Evolutionary conservation across 192 early-diverging fungal genomes (phyloP).

Genomic region (Podila verticillata): DNA sequence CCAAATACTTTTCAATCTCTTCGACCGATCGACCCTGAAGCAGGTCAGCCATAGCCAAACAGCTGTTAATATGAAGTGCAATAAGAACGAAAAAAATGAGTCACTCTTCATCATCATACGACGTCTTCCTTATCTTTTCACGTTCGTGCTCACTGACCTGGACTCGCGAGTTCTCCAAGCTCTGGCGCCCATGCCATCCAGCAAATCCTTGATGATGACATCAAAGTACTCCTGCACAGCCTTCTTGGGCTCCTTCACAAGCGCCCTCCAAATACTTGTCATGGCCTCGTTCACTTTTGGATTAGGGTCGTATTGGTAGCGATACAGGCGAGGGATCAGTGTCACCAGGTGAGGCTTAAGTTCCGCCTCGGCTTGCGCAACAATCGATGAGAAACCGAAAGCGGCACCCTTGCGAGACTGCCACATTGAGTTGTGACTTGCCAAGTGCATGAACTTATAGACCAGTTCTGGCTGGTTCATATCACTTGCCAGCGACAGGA

Average conservation of each 20-base stretch:
- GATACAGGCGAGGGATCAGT: constrained; percentile 85
- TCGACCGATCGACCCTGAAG: constrained; percentile 72
- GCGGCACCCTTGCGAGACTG: constrained; percentile 88
- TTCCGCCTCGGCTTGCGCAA: constrained; percentile 80
- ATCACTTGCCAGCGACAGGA: constrained; percentile 90
- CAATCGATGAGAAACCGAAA: constrained; percentile 86
- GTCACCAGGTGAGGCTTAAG: constrained; percentile 81
- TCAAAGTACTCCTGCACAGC: constrained; percentile 80
- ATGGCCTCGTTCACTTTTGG: constrained; percentile 86
- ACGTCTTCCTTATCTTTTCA: too few relatives aligned
- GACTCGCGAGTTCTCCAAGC: constrained; percentile 91
- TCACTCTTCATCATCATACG: not conserved
- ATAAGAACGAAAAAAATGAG: not conserved
- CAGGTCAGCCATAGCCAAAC: constrained; percentile 77
- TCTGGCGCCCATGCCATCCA: constrained; percentile 80
- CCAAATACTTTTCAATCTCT: constrained; percentile 79
- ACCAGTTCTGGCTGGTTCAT: constrained; percentile 95
- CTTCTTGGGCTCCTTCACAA: constrained; percentile 76
- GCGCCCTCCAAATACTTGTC: constrained; percentile 88
- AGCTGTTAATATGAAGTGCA: constrained; percentile 48
- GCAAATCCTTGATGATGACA: constrained; percentile 82
- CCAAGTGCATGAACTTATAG: constrained; percentile 94
- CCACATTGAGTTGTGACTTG: constrained; percentile 93
- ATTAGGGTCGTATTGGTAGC: constrained; percentile 93
- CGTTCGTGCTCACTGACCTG: constrained; percentile 45